Base-by-base conservation (phyloP, 768 basidiomycete genomes). In the Dioszegia hungarica region DNA sequence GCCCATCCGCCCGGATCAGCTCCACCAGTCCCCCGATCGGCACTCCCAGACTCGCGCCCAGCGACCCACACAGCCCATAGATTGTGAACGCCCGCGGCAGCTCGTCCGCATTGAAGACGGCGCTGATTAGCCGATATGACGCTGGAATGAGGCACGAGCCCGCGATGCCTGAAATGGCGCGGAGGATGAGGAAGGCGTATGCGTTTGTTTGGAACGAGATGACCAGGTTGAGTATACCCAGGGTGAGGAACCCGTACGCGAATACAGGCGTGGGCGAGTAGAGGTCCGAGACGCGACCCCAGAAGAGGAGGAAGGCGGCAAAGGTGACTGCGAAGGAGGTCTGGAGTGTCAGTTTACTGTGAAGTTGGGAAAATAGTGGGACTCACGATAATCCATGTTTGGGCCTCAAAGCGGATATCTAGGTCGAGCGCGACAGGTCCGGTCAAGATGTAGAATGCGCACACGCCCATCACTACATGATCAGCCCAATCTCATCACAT, bases 281-380 rank as follows among this genome's bases (percentile, higher is more conserved):
- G 17, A 68, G 62, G 36, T 71, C 69, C 5, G 66, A 49, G 5
- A 71, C 45, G 10, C 69, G 56, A 5, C 69, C 69, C 56, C 56
- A 71, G 45, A 71, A 63, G 4, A 66, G 56, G 1, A 71, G 56
- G 46, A 63, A 60, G 3, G 61, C 38, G 15, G 68, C 58, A 40
- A 70, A 70, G 1, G 66, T 63, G 17, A 70, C 60, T 5, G 62
- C 47, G 37, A 56, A 66, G 0, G 70, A 54, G 38, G 56, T 63
- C 59, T 53, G 46, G 3, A 20, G 24, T 38, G 5, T 38, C 12
- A 37, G 49, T 20, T 14, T 19, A 5, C 49, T 10, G 4, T 3
- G 19, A 17, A 14, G 14, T 34, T 14, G 12, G 14, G 25, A 17
- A 3, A 33, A 38, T 24, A 12, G 19, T 6, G 19, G 10, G 37